Evolutionary conservation across 78 protist genomes (phyloP), one percentile per base, ranked within the genome.

Genomic region (Dictyostelium citrinum): DNA sequence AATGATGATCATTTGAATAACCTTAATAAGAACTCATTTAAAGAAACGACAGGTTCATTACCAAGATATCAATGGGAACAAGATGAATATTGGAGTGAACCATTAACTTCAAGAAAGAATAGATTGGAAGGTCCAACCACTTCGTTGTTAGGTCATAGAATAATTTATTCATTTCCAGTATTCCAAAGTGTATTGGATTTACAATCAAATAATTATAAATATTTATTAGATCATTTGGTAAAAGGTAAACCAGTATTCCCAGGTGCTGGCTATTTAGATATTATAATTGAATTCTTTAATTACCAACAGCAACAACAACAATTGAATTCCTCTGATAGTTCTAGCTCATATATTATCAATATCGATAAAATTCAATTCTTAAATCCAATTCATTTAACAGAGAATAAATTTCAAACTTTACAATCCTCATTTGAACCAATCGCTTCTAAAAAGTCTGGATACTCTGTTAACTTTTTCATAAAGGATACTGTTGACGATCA

Each of bases 241-340:
- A 41, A 29, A 12, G 90, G 95, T 6, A 71, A 90, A 46, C 27
- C 77, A n/a, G 35, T 90, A 22, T 82, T 90, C 81, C 95, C 95
- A 43, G 95, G 91, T 22, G 84, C 90, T 20, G 95, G 95, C 8
- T 90, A 90, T 61, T 41, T 82, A 27, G 95, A 90, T 43, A 75
- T 70, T 5, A 82, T 82, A 2, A 8, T 41, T 7, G 31, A 75
- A 75, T 75, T 41, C 31, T 39, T 75, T 75, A 2, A 4, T 41
- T 24, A 41, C 22, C 37, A n/a, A 41, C 60, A 41, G 5, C 41
- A 11, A 55, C 61, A 64, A 1, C 72, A n/a, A 67, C 75, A 10
- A 67, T 27, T 29, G 39, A 67, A 67, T 67, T 67, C 75, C 16
- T 55, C 64, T 4, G 45, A 46, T 46, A 49, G 29, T 46, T 22